Evolutionary conservation across 768 basidiomycete species (phyloP), one percentile per base, ranked within the genome.

Genomic region (Dendrothele bispora): DNA sequence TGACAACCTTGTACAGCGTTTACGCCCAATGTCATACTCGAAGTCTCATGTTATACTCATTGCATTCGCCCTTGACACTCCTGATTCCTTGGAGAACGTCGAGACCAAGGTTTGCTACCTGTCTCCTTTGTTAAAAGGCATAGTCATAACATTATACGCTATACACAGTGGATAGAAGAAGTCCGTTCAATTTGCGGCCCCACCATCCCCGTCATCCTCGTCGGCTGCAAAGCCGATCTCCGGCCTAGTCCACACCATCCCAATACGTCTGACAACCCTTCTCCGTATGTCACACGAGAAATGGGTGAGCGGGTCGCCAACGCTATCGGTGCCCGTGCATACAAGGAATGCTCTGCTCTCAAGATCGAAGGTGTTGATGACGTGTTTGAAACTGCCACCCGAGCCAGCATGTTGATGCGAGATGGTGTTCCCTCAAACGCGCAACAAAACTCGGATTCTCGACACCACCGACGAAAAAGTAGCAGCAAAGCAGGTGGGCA

Each of bases 41-140:
- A 92, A 97, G 74, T 97, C 95, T 51, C 97, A 99, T 68, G 91
- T 99, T 60, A 97, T 99, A 63, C 83, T 99, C 55, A 98, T 99
- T 61, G 95, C 95, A 37, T 99, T 95, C 64, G 82, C 92, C 41
- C 84, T 98, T 59, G 95, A 98, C 69, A 93, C 93, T 29, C 93
- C 92, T 20, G 97, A 98, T 70, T 95, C 93, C 30, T 74, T 98
- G 49, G 95, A 98, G 55, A 98, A 98, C 71, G 95, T 98, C 18
- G 79, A 85, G 18, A 84, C 86, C 54, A 98, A 98, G 82, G 94
- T 87, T 60, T 47, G 72, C 36, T 20, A 24, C 37, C 54, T 39
- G 41, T 50, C 43, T 47, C 45, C 22, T 49, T 52, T 55, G 54
- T 26, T 29, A 28, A 30, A 20, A 36, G 18, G 45, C 58, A 12